phyloP scores from a whole-genome alignment of 768 basidiomycete species.

The Boletus rubescentipes region DNA sequence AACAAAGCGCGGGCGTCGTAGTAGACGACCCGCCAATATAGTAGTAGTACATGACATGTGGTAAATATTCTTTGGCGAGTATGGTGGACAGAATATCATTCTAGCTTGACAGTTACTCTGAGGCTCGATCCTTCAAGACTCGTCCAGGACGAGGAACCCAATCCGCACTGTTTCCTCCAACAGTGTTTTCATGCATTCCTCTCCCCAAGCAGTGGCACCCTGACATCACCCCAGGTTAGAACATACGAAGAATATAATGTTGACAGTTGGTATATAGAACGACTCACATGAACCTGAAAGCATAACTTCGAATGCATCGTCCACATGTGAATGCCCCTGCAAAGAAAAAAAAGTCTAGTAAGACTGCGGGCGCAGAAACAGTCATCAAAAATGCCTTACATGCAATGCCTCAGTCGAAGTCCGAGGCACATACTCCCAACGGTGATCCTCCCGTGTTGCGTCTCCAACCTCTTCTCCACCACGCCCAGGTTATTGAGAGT shows the following conservation, averaged over 20 bases:
- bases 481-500: constrained; percentile 15
- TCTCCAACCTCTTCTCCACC: constrained; percentile 13
- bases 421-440: constrained; percentile 9
- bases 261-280: too few relatives aligned
- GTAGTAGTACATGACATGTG: too few relatives aligned
- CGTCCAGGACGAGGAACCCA: constrained; percentile 11
- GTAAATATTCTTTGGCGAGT: too few relatives aligned
- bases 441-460: constrained; percentile 1
- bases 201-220: constrained; percentile 23
- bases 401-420: constrained; percentile 1
- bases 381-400: constrained; percentile 2
- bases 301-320: constrained; percentile 16
- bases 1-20: too few relatives aligned
- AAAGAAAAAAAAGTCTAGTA: too few relatives aligned
- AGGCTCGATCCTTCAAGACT: neutral
- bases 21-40: too few relatives aligned
- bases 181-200: constrained; percentile 13
- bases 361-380: neutral
- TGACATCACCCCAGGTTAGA: neutral
- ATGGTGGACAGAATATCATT: too few relatives aligned
- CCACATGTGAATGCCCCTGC: constrained; percentile 18
- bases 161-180: constrained; percentile 18
- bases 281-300: constrained; percentile 13
- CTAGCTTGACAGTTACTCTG: too few relatives aligned
- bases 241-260: neutral